Conservation (phyloP, 805 yeast genomes). For the Nakazawaea wyomingensis region DNA sequence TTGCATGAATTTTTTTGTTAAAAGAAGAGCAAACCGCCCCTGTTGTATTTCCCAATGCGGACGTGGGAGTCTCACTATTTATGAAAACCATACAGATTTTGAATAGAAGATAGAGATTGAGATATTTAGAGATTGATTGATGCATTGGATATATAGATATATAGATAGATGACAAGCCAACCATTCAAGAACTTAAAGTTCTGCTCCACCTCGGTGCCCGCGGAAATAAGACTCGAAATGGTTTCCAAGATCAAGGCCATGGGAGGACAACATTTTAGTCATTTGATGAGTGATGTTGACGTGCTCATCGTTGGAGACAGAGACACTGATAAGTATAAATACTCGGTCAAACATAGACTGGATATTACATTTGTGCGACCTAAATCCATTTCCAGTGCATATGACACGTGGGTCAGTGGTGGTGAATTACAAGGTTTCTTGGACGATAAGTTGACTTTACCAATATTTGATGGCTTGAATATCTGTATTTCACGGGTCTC, state of each 20-base stretch:
- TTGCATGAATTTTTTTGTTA: too few relatives aligned
- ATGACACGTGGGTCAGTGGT: slow-evolving; percentile 51
- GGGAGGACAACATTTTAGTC: slow-evolving; percentile 56
- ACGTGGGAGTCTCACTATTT: too few relatives aligned
- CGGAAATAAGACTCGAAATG: slow-evolving; percentile 35
- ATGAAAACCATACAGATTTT: too few relatives aligned
- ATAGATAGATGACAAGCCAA: slow-evolving; percentile 9
- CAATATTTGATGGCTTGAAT: slow-evolving; percentile 39
- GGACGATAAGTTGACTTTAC: slow-evolving; percentile 24
- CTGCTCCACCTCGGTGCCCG: slow-evolving; percentile 51
- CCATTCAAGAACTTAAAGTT: slow-evolving; percentile 46
- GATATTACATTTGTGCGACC: slow-evolving; percentile 56
- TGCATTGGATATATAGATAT: too few relatives aligned
- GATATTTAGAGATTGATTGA: too few relatives aligned
- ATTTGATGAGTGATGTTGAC: slow-evolving; percentile 56
- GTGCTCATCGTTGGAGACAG: slow-evolving; percentile 56
- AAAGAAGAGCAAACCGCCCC: too few relatives aligned
- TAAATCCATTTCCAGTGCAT: slow-evolving; percentile 36
- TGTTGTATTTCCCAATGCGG: too few relatives aligned
- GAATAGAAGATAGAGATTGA: too few relatives aligned
- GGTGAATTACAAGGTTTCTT: slow-evolving; percentile 26
- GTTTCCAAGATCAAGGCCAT: slow-evolving; percentile 41
- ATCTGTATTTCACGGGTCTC: slow-evolving; percentile 38
- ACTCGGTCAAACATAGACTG: slow-evolving; percentile 42
- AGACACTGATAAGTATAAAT: slow-evolving; percentile 50